Conservation (phyloP, 306 rosid species). For the Fagus sylvatica region DNA sequence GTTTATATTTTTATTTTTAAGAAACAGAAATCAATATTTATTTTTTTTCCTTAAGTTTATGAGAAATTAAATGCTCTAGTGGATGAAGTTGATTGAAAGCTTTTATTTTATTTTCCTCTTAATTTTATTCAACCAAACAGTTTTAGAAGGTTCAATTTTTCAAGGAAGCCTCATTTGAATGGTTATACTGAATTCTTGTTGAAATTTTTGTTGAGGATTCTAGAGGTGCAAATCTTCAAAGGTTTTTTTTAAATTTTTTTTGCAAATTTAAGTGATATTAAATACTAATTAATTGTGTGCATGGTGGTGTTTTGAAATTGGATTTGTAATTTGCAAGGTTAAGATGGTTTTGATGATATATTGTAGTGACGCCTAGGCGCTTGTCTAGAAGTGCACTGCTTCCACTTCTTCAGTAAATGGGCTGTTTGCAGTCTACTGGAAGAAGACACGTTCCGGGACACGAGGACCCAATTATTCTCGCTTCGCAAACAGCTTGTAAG, state of each 20-base stretch:
- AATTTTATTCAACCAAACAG: too few relatives aligned
- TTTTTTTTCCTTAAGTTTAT: neutral
- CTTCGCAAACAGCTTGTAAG: conserved; percentile 88
- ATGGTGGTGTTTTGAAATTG: conserved; percentile 30
- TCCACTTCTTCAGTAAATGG: conserved; percentile 57
- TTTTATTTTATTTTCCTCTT: too few relatives aligned
- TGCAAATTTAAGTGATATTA: conserved; percentile 9
- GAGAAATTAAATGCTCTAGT: neutral
- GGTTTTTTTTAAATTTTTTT: neutral
- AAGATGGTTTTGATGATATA: conserved; percentile 45
- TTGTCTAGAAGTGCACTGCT: conserved; percentile 24
- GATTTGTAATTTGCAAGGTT: conserved; percentile 42
- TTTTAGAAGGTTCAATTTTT: neutral
- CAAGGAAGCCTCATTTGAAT: neutral
- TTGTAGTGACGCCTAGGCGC: conserved; percentile 47
- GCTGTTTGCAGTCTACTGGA: conserved; percentile 65
- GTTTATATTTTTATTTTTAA: too few relatives aligned
- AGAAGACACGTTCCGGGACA: conserved; percentile 45
- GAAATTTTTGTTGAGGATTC: neutral
- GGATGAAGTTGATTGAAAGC: neutral
- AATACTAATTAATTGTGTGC: conserved; percentile 7
- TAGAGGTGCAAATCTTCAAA: neutral
- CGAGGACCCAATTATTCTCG: conserved; percentile 61
- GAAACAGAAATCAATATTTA: too few relatives aligned
- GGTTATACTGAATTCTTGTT: neutral